These are phyloP conservation scores for Nasturtium officinale DNA, from an alignment of 345 rosid genomes.

Conservation along the genomic window DNA sequence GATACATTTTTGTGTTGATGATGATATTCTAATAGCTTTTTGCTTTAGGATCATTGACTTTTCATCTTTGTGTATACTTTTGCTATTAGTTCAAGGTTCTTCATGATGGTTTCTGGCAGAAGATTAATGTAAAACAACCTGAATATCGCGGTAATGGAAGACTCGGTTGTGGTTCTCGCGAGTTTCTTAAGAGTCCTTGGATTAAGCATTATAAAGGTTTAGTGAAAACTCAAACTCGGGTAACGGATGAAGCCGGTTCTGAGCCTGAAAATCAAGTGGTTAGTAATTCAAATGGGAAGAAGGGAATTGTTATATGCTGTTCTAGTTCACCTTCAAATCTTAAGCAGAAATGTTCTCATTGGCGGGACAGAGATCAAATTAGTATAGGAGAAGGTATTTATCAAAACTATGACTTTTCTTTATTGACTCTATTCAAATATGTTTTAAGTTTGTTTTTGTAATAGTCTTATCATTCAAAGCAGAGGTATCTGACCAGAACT, in stretches of 20 bases:
- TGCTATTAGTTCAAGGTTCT: slow-evolving; percentile 66
- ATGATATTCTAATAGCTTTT: neutral
- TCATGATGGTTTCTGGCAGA: slow-evolving; percentile 70
- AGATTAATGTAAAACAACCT: slow-evolving; percentile 58
- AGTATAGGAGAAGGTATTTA: slow-evolving; percentile 50
- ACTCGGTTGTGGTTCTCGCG: slow-evolving; percentile 35
- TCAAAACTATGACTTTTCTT: neutral
- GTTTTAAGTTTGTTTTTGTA: neutral
- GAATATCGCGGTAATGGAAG: slow-evolving; percentile 41
- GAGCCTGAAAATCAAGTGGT: slow-evolving; percentile 33
- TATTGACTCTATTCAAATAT: neutral
- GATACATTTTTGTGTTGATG: neutral
- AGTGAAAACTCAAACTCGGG: slow-evolving; percentile 27
- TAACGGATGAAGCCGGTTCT: slow-evolving; percentile 28
- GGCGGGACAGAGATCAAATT: slow-evolving; percentile 37
- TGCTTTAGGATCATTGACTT: neutral
- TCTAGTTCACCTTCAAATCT: slow-evolving; percentile 43
- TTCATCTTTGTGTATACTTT: slow-evolving; percentile 8
- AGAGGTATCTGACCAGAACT: slow-evolving; percentile 93
- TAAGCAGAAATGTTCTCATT: slow-evolving; percentile 35
- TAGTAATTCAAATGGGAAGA: slow-evolving; percentile 43
- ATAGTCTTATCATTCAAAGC: slow-evolving; percentile 35
- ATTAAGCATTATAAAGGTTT: slow-evolving; percentile 58
- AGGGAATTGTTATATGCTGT: slow-evolving; percentile 29
- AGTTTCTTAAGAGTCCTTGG: slow-evolving; percentile 62